Evolutionary conservation across 129 eudicot species (phyloP), one percentile per base, ranked within the genome.

Genomic region (Solidago caesia): DNA sequence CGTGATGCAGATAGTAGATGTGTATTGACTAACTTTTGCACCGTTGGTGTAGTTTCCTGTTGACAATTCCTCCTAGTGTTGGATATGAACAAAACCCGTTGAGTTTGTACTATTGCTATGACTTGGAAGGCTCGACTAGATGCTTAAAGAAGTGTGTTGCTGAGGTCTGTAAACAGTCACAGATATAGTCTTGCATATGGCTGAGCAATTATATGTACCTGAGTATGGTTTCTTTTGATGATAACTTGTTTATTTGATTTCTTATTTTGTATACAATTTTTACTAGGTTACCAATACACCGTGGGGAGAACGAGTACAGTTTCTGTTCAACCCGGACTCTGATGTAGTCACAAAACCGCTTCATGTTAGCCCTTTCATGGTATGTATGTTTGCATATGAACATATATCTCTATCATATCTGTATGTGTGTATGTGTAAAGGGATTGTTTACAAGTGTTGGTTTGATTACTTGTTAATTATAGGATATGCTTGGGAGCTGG

Each of bases 351-450:
- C 97, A 55, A 94, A 94, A 74, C 86, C 98, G 21, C 92, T 94
- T 76, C 98, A 90, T 72, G 98, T 94, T 68, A 94, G 98, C 72
- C 98, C 98, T 60, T 94, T 94, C 87, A 94, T 94, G 98, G 98
- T 94, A 73, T 76, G 14, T 21, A 53, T n/a, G 4, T 4, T 49
- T 4, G 46, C 29, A 12, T 14, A 25, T 15, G 16, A 7, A 74
- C 14, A 9, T 26, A 44, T 25, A 75, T 39, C 13, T 25, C 26
- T 60, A 49, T 43, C 29, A 11, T 4, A 48, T 72, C 49, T 26
- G 43, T 45, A 55, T 67, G 42, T 29, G 26, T 26, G 63, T 52
- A 16, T 8, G 4, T 45, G 14, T 72, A 56, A 53, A 71, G 7
- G 58, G 69, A 65, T 26, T 52, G 55, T 65, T 67, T 15, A 2